phyloP scores from a whole-genome alignment of 2,329 filamentous ascomycete species.

The Aspergillus proliferans region DNA sequence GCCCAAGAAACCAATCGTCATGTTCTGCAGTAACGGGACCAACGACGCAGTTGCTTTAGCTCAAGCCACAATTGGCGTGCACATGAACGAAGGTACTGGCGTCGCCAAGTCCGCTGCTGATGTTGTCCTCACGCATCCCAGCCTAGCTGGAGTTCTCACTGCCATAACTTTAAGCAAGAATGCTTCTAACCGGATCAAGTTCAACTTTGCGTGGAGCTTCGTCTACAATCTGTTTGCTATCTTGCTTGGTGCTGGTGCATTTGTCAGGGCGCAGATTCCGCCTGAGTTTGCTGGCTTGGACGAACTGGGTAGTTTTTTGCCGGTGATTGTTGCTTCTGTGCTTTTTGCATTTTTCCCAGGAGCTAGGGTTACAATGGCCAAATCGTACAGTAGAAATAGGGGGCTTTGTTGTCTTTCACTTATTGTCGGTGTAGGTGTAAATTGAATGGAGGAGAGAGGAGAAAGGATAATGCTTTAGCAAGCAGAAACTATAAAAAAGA shows the following conservation, averaged over 20 bases:
- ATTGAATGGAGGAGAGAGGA: too few species aligned
- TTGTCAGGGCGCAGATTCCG: slow-evolving; percentile 54
- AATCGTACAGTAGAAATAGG: too few species aligned
- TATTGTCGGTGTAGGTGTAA: too few species aligned
- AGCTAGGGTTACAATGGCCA: neutral
- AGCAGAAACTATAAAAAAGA: too few species aligned
- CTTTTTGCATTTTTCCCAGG: slow-evolving; percentile 23
- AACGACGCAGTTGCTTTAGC: slow-evolving; percentile 71
- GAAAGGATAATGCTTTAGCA: too few species aligned
- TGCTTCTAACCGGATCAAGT: slow-evolving; percentile 46
- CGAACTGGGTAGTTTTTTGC: slow-evolving; percentile 67
- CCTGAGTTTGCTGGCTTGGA: slow-evolving; percentile 63
- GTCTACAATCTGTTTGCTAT: slow-evolving; percentile 66
- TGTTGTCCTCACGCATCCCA: slow-evolving; percentile 58
- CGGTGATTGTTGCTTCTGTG: slow-evolving; percentile 57
- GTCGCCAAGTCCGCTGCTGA: slow-evolving; percentile 63
- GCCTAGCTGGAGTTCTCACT: slow-evolving; percentile 51
- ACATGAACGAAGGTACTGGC: slow-evolving; percentile 59
- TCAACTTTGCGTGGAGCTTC: slow-evolving; percentile 67
- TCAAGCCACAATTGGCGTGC: slow-evolving; percentile 64
- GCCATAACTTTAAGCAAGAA: slow-evolving; percentile 50
- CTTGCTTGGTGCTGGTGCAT: slow-evolving; percentile 59
- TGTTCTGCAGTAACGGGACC: slow-evolving; percentile 73
- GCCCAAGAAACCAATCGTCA: slow-evolving; percentile 37
- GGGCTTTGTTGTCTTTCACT: too few species aligned